A percentile compares a stretch with the other conserved stretches of the same genome.
phyloP scores from a whole-genome alignment of 805 yeast genomes.

The Sporopachydermia lactativora region DNA sequence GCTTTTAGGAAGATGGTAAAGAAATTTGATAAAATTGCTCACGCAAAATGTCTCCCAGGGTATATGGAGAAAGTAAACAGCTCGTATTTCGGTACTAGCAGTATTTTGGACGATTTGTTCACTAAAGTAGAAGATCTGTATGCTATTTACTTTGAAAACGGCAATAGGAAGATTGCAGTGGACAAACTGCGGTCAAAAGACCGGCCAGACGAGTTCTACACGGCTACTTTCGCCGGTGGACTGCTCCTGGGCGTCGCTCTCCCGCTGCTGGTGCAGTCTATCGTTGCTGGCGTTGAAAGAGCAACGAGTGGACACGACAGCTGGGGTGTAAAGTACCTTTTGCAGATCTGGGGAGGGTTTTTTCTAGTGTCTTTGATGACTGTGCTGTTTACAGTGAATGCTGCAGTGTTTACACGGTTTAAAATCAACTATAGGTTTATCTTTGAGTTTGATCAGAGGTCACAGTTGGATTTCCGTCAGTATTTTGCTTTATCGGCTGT shows the following conservation, averaged over 20 bases:
- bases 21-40: slow-evolving; percentile 71
- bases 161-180: slow-evolving; percentile 56
- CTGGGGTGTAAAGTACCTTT: slow-evolving; percentile 26
- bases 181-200: slow-evolving; percentile 47
- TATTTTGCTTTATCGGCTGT: slow-evolving; percentile 51
- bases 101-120: slow-evolving; percentile 49
- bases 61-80: slow-evolving; percentile 46
- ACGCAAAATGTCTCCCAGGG: slow-evolving; percentile 25
- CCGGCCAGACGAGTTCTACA: slow-evolving; percentile 22
- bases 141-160: slow-evolving; percentile 51
- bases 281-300: slow-evolving; percentile 40
- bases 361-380: slow-evolving; percentile 47
- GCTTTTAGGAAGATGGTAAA: slow-evolving; percentile 84
- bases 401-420: slow-evolving; percentile 56
- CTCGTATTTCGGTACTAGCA: slow-evolving; percentile 48
- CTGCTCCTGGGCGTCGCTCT: slow-evolving; percentile 52
- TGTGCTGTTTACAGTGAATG: slow-evolving; percentile 50
- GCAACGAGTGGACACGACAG: slow-evolving; percentile 18
- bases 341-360: slow-evolving; percentile 93
- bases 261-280: slow-evolving; percentile 50
- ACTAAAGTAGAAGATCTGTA: slow-evolving; percentile 53
- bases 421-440: slow-evolving; percentile 86
- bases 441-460: slow-evolving; percentile 69
- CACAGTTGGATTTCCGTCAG: slow-evolving; percentile 51
- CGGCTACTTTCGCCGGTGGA: slow-evolving; percentile 44